Conservation (phyloP, 495 filamentous ascomycete species). For the Penicillium macrosclerotiorum region DNA sequence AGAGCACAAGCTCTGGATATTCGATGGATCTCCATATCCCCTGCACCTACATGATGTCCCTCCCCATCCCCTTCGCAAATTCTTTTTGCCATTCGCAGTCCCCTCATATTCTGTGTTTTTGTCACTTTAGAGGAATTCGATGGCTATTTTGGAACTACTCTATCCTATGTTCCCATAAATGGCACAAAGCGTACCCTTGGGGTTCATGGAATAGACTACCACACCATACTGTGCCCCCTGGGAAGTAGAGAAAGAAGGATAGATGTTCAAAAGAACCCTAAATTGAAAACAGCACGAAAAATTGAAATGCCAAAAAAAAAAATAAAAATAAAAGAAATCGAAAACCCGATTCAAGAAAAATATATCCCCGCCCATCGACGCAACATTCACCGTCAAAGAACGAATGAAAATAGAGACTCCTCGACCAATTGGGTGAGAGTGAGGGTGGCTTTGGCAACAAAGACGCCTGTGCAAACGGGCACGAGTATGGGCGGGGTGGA, state of each 20-base stretch:
- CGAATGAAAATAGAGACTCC: background rate
- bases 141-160: conserved; percentile 1
- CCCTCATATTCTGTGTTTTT: conserved; percentile 5
- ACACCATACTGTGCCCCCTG: too few relatives aligned
- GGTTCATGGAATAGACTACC: too few relatives aligned
- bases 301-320: too few relatives aligned
- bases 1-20: conserved; percentile 1
- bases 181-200: too few relatives aligned
- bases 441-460: background rate
- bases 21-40: background rate
- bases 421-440: background rate
- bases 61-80: background rate
- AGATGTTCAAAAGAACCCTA: too few relatives aligned
- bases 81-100: background rate
- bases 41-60: too few relatives aligned
- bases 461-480: conserved; percentile 1
- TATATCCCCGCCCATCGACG: too few relatives aligned
- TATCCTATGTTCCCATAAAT: conserved; percentile 11
- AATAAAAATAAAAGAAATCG: too few relatives aligned
- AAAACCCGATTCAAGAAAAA: too few relatives aligned
- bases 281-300: too few relatives aligned
- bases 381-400: conserved; percentile 1
- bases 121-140: background rate
- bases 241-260: too few relatives aligned
- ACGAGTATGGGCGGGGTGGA: too few relatives aligned